A percentile compares a stretch with the other conserved stretches of the same genome.
Conservation (phyloP, 495 filamentous ascomycete genomes). For the Collariella sp. region DNA sequence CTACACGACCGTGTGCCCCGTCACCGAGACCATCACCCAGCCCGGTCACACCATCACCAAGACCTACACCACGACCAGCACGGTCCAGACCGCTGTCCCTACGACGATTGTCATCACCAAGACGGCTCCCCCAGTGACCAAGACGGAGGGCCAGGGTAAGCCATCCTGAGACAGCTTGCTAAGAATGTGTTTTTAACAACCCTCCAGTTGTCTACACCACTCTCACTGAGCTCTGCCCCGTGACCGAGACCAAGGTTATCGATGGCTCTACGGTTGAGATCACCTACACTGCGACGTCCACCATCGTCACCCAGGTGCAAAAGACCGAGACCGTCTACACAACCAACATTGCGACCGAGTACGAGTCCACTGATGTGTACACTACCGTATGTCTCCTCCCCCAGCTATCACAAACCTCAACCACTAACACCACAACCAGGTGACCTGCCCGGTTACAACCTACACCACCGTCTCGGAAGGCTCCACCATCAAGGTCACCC, state of each 20-base stretch:
- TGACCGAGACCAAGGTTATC: constrained; percentile 38
- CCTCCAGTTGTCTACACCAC: constrained; percentile 30
- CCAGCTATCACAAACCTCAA: too few species aligned
- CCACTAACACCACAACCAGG: constrained; percentile 3
- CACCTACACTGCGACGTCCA: constrained; percentile 37
- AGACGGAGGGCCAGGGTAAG: constrained; percentile 15
- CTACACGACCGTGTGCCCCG: constrained; percentile 36
- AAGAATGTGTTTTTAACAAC: neutral
- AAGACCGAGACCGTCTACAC: constrained; percentile 27
- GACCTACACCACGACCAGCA: constrained; percentile 41
- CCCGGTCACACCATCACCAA: constrained; percentile 31
- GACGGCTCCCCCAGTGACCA: constrained; percentile 19
- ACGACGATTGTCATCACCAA: constrained; percentile 20
- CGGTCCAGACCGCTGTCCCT: constrained; percentile 23
- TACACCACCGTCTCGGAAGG: constrained; percentile 37
- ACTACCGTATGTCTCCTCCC: constrained; percentile 21
- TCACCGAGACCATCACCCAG: constrained; percentile 34
- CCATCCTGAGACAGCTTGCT: neutral
- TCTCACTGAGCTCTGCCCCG: constrained; percentile 33
- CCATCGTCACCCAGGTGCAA: constrained; percentile 20
- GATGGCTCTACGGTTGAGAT: constrained; percentile 34
- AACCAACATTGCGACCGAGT: constrained; percentile 30
- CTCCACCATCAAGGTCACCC: constrained; percentile 32
- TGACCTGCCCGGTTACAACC: constrained; percentile 35
- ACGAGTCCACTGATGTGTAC: constrained; percentile 34